Percentiles rank a stretch among this genome's conserved stretches.
Conservation (phyloP, 2,329 filamentous ascomycete genomes). For the Microdochium trichocladiopsis region DNA sequence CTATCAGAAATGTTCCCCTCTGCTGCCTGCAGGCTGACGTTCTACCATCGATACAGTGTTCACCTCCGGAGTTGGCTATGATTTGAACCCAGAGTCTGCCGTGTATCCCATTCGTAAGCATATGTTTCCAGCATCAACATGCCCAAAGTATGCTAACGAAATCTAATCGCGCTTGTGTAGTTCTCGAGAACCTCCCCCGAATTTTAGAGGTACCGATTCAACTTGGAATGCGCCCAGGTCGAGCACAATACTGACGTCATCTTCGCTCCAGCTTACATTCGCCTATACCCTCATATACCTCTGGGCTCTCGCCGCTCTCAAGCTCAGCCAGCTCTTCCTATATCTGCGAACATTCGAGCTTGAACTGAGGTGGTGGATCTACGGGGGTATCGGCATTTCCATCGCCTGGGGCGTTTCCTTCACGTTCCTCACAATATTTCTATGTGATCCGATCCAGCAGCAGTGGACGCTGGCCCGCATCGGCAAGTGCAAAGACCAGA, state of each 20-base stretch:
- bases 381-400: slow-evolving; percentile 5
- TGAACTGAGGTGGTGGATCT: slow-evolving; percentile 7
- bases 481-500: slow-evolving; percentile 12
- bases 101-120: slow-evolving; percentile 7
- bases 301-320: slow-evolving; percentile 10
- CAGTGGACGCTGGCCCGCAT: slow-evolving; percentile 12
- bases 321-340: slow-evolving; percentile 11
- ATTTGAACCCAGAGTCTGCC: slow-evolving; percentile 6
- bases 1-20: neutral
- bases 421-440: slow-evolving; percentile 13
- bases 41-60: slow-evolving; percentile 3
- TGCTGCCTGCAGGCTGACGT: neutral
- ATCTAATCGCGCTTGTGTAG: too few relatives aligned
- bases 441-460: slow-evolving; percentile 10
- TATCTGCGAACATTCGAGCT: slow-evolving; percentile 10
- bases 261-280: slow-evolving; percentile 6
- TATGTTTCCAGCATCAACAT: too few relatives aligned
- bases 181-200: neutral
- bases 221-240: too few relatives aligned
- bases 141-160: too few relatives aligned
- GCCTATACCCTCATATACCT: slow-evolving; percentile 11
- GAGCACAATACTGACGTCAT: neutral
- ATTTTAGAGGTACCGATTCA: neutral
- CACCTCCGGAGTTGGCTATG: slow-evolving; percentile 9
- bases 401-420: slow-evolving; percentile 9